These are phyloP conservation scores for Sclerotinia nivalis DNA, from an alignment of 2,329 filamentous ascomycete species.

Conservation along the genomic window DNA sequence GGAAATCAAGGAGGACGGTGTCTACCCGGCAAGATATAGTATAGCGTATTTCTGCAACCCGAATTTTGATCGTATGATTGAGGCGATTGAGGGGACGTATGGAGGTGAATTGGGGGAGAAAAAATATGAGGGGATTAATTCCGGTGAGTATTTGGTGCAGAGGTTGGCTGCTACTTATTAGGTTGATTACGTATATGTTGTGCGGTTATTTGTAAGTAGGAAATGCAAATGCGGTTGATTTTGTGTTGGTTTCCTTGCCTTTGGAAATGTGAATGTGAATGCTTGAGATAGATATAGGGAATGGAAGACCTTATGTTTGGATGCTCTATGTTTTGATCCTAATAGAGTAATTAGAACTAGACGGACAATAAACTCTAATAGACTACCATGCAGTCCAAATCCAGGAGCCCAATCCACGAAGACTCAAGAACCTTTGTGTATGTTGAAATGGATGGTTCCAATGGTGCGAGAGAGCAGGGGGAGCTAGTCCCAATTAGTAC, in stretches of 20 bases:
- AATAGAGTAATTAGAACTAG: not conserved
- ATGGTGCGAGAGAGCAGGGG: too few relatives aligned
- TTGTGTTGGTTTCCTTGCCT: not conserved
- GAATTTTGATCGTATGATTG: conserved; percentile 62
- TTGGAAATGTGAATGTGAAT: not conserved
- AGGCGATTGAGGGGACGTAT: conserved; percentile 66
- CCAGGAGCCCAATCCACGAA: not conserved
- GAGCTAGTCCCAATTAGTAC: too few relatives aligned
- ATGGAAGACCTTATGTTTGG: too few relatives aligned
- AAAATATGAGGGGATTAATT: conserved; percentile 77
- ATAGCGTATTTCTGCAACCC: conserved; percentile 82
- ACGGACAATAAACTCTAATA: not conserved
- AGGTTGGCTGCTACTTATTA: conserved; percentile 74
- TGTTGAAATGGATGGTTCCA: too few relatives aligned
- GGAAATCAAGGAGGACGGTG: conserved; percentile 42
- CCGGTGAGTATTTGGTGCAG: conserved; percentile 78
- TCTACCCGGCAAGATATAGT: conserved; percentile 77
- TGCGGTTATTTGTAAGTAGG: not conserved
- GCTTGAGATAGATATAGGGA: not conserved
- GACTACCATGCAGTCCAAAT: not conserved
- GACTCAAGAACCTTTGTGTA: not conserved
- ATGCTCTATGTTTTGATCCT: not conserved
- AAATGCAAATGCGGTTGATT: not conserved
- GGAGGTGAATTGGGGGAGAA: conserved; percentile 60
- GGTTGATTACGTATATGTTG: not conserved